Evolutionary conservation across 2,329 filamentous ascomycete genomes (phyloP).

Genomic region (Colletotrichum filicis): DNA sequence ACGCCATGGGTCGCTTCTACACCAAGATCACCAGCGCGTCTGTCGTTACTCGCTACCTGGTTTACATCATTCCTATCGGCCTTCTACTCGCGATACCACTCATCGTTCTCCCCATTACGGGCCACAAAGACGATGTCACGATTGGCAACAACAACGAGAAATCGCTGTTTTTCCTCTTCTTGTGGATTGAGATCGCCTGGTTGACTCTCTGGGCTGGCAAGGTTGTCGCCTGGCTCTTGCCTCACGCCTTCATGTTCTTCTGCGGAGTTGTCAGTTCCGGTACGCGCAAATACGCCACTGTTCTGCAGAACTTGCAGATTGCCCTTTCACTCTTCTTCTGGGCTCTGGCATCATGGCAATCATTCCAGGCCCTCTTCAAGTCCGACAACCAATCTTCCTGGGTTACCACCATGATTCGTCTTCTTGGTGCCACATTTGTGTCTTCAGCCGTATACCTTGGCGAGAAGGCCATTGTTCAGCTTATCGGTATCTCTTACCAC

Average conservation of each 20-base stretch:
- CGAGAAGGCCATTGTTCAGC: conserved; percentile 83
- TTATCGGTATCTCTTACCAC: conserved; percentile 88
- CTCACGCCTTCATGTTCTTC: conserved; percentile 74
- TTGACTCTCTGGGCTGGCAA: conserved; percentile 75
- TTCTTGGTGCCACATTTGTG: conserved; percentile 75
- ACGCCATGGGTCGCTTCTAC: conserved; percentile 74
- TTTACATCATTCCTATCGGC: conserved; percentile 74
- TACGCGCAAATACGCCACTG: conserved; percentile 75
- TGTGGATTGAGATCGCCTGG: conserved; percentile 78
- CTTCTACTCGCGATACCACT: conserved; percentile 71
- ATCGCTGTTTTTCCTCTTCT: conserved; percentile 69
- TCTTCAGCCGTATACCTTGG: conserved; percentile 77
- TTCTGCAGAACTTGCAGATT: conserved; percentile 72
- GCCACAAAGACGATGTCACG: conserved; percentile 48
- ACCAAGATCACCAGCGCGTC: conserved; percentile 72
- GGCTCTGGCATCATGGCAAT: conserved; percentile 71
- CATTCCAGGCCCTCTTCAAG: conserved; percentile 67
- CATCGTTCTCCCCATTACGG: conserved; percentile 62
- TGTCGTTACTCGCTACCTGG: conserved; percentile 72
- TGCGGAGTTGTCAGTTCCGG: conserved; percentile 76
- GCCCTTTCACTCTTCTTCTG: conserved; percentile 77
- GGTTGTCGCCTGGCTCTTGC: conserved; percentile 69
- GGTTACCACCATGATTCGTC: conserved; percentile 68
- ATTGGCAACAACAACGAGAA: conserved; percentile 55
- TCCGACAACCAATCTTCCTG: conserved; percentile 52